Evolutionary conservation across 1,139 yeast species (phyloP), one percentile per base, ranked within the genome.

Genomic region (Meyerozyma guilliermondii): DNA sequence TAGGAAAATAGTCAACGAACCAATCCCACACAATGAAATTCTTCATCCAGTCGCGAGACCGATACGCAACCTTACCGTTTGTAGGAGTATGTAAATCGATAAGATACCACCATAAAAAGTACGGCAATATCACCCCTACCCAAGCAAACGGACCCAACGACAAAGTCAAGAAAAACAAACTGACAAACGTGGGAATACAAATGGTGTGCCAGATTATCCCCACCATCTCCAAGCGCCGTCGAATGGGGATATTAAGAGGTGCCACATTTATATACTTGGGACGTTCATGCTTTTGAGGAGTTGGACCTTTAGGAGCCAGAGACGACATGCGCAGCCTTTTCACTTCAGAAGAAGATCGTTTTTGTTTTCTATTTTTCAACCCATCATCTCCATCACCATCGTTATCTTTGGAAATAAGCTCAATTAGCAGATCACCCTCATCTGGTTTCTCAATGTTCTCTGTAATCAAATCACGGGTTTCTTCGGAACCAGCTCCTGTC

Each of bases 1-100:
- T 79, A 0, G 98, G 98, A 63, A 85, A 92, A 62, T 89, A 92
- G 39, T 73, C 68, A 31, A 83, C 83, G 60, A 85, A 87, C 67
- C 81, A 76, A 45, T 73, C 76, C 94, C 95, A 91, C n/a, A 84
- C 52, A 3, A 65, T 56, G 38, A 80, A 58, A 33, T 78, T 74
- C 48, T 87, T 74, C 58, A 87, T 71, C 68, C 79, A 69, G 4
- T 67, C 63, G 2, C 87, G 80, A 37, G 74, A 71, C 35, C 94
- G 63, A 45, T 75, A 66, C 6, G 77, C 74, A 1, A 78, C 83
- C 17, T 76, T 73, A 1, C 97, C 97, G 55, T 86, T 82, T 14
- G 82, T 78, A 1, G 91, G 86, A 3, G 95, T 76, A 45, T 78
- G 78, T 52, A 80, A 74, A 47, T 72, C 78, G 47, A 70, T 68